A percentile compares a stretch with the other conserved stretches of the same genome.
phyloP scores from a whole-genome alignment of 148 eudicot species.

The Heliamphora exappendiculata region DNA sequence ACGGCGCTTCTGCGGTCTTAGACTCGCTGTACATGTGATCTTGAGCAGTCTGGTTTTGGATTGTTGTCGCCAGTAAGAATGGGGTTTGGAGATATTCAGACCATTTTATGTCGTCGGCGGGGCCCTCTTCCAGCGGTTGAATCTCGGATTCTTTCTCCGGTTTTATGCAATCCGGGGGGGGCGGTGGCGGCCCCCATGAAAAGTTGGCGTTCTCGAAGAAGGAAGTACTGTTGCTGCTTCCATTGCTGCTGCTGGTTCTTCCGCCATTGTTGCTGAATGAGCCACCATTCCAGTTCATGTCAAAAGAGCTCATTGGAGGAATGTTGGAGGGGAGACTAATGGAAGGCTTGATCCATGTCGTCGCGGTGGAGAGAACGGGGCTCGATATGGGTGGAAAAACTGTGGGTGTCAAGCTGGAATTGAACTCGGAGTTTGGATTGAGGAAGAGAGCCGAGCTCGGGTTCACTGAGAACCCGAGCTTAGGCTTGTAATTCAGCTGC shows the following conservation, averaged over 20 bases:
- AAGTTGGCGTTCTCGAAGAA: conserved; percentile 29
- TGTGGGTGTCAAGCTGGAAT: conserved; percentile 17
- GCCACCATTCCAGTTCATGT: conserved; percentile 20
- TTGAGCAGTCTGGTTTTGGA: conserved; percentile 22
- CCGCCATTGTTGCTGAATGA: conserved; percentile 21
- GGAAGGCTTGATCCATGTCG: neutral
- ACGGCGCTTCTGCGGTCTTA: conserved; percentile 34
- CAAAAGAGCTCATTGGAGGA: conserved; percentile 14
- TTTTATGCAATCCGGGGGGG: conserved; percentile 31
- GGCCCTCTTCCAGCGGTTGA: conserved; percentile 24
- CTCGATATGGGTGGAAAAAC: conserved; percentile 32
- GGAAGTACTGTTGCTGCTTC: conserved; percentile 14
- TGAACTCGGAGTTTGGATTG: conserved; percentile 21
- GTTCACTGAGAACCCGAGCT: conserved; percentile 11
- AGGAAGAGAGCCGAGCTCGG: conserved; percentile 29
- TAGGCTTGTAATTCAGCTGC: conserved; percentile 23
- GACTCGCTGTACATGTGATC: conserved; percentile 24
- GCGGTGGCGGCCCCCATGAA: conserved; percentile 39
- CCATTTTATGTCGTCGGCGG: conserved; percentile 69
- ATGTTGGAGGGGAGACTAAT: conserved; percentile 2
- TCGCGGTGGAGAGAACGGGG: conserved; percentile 6
- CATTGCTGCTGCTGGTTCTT: conserved; percentile 13
- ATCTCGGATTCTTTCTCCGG: conserved; percentile 23
- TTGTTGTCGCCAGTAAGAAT: conserved; percentile 17
- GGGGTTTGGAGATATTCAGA: conserved; percentile 60